These are phyloP conservation scores for Annulohypoxylon moriforme DNA, from an alignment of 495 filamentous ascomycete species.

Conservation along the genomic window DNA sequence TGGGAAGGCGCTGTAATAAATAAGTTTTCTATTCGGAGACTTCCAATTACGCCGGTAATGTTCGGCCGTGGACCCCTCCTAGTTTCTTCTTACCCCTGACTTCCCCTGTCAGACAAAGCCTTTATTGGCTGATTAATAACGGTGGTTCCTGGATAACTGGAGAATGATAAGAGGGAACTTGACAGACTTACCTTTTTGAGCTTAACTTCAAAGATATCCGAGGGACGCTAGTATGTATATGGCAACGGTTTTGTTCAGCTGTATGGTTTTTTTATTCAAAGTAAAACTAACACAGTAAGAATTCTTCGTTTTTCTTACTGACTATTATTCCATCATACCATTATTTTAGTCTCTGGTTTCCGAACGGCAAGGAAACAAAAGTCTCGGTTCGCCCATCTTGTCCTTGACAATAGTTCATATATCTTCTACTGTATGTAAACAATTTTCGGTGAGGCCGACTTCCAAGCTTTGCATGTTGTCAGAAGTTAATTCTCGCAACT, in stretches of 20 bases:
- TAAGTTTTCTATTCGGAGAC: slow-evolving; percentile 18
- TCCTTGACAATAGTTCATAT: background rate
- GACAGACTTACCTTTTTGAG: background rate
- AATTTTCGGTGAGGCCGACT: slow-evolving; percentile 24
- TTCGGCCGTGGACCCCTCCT: slow-evolving; percentile 9
- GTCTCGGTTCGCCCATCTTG: background rate
- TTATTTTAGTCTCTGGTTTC: background rate
- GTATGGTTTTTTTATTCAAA: background rate
- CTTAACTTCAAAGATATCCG: background rate
- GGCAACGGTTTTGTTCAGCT: background rate
- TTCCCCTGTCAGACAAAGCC: slow-evolving; percentile 28
- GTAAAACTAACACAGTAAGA: background rate
- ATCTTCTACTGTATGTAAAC: background rate
- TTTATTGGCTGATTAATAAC: slow-evolving; percentile 29
- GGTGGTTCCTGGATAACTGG: slow-evolving; percentile 41
- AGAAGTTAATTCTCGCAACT: background rate
- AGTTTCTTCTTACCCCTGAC: slow-evolving; percentile 26
- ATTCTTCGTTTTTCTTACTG: background rate
- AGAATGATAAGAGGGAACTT: slow-evolving; percentile 2
- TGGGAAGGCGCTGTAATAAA: too few species aligned
- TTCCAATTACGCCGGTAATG: slow-evolving; percentile 16
- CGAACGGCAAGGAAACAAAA: background rate
- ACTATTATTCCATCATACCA: background rate
- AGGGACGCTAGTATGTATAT: background rate
- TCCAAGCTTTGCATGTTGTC: too few species aligned